phyloP scores from a whole-genome alignment of 1,284 basidiomycete genomes.

The Pseudozyma hubeiensis region DNA sequence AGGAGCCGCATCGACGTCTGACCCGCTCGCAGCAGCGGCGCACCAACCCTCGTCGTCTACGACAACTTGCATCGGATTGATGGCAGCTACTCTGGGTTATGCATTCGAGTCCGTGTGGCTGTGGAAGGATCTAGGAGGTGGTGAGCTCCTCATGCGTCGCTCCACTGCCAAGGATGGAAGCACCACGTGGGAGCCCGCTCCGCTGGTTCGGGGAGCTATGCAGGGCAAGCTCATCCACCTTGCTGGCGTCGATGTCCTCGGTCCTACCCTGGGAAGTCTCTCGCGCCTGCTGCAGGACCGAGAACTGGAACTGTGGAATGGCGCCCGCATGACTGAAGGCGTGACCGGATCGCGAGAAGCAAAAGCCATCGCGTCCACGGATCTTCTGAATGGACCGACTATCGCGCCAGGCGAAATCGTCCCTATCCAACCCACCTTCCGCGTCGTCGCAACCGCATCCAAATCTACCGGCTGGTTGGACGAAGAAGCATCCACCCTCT shows the following conservation, averaged over 20 bases:
- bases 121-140: constrained; percentile 69
- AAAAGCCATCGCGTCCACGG: neutral
- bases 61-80: constrained; percentile 65
- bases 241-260: constrained; percentile 69
- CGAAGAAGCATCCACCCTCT: constrained; percentile 67
- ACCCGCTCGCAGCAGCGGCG: constrained; percentile 30
- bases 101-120: constrained; percentile 68
- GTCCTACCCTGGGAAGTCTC: constrained; percentile 65
- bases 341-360: neutral
- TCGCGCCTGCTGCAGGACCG: constrained; percentile 64
- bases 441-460: constrained; percentile 67
- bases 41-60: constrained; percentile 68
- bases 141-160: constrained; percentile 67
- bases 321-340: constrained; percentile 53
- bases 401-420: constrained; percentile 33
- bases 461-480: constrained; percentile 66
- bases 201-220: constrained; percentile 64
- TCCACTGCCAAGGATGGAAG: constrained; percentile 62
- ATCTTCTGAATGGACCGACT: neutral
- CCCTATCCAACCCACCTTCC: constrained; percentile 59
- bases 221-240: constrained; percentile 68
- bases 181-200: constrained; percentile 66
- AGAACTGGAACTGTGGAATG: constrained; percentile 66
- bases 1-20: constrained; percentile 35
- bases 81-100: constrained; percentile 68